These are phyloP conservation scores for Balansia obtecta DNA, from an alignment of 2,329 filamentous ascomycete genomes.

Conservation along the genomic window DNA sequence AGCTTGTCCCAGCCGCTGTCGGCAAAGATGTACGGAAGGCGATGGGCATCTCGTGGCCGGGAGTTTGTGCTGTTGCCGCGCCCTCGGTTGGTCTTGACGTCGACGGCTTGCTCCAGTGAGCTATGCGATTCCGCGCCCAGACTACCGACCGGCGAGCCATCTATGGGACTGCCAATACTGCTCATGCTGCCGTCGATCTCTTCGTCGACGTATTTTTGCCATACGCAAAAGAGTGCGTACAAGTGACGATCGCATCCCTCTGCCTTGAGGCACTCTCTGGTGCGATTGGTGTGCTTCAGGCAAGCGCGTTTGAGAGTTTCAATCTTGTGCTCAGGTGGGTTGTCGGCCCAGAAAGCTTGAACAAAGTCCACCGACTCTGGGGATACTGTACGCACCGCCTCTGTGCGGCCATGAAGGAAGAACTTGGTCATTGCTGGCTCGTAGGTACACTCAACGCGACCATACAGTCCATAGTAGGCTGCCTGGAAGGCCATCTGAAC, in stretches of 20 bases:
- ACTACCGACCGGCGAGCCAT: conserved; percentile 39
- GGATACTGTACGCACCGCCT: conserved; percentile 80
- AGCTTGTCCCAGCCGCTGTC: conserved; percentile 89
- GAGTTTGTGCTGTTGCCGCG: conserved; percentile 44
- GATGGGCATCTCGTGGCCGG: conserved; percentile 31
- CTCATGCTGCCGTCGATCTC: conserved; percentile 38
- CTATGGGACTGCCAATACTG: conserved; percentile 48
- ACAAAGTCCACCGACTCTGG: conserved; percentile 79
- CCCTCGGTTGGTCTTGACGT: conserved; percentile 26
- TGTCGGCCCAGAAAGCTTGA: conserved; percentile 88
- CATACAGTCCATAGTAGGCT: conserved; percentile 93
- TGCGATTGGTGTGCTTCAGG: conserved; percentile 67
- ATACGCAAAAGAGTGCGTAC: conserved; percentile 87
- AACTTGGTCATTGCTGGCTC: conserved; percentile 98
- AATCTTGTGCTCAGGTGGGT: conserved; percentile 70
- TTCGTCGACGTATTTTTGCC: conserved; percentile 79
- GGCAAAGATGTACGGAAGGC: conserved; percentile 69
- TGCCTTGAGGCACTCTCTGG: conserved; percentile 76
- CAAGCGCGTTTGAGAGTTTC: conserved; percentile 76
- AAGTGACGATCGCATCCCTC: conserved; percentile 87
- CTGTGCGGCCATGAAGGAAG: conserved; percentile 85
- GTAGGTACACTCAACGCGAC: conserved; percentile 86
- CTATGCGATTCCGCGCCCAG: conserved; percentile 38
- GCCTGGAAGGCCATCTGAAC: conserved; percentile 99
- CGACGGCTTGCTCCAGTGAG: conserved; percentile 18